These are phyloP conservation scores for Antarctomyces pellizariae DNA, from an alignment of 495 filamentous ascomycete genomes.

Conservation along the genomic window DNA sequence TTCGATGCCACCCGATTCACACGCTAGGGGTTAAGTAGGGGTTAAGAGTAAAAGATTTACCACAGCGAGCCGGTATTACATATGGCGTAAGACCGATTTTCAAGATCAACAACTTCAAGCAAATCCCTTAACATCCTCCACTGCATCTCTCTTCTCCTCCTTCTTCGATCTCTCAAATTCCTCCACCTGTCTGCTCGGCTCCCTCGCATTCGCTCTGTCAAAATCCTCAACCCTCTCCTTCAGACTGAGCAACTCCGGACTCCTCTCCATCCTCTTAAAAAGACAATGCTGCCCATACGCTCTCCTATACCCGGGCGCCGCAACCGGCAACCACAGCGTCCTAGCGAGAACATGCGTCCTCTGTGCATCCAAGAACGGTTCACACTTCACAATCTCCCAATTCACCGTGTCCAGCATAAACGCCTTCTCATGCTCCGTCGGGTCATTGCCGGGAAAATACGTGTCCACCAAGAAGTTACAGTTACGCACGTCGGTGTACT, in stretches of 20 bases:
- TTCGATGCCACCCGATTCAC: too few relatives aligned
- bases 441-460: slow-evolving; percentile 35
- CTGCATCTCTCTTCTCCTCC: too few relatives aligned
- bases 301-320: slow-evolving; percentile 3
- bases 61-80: too few relatives aligned
- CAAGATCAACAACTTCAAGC: too few relatives aligned
- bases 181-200: too few relatives aligned
- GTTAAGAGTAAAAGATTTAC: too few relatives aligned
- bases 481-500: slow-evolving; percentile 53
- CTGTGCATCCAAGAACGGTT: slow-evolving; percentile 57
- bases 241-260: background rate
- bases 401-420: slow-evolving; percentile 40
- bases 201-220: too few relatives aligned
- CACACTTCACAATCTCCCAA: slow-evolving; percentile 57
- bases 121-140: too few relatives aligned
- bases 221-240: background rate
- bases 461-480: slow-evolving; percentile 83
- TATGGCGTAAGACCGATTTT: too few relatives aligned
- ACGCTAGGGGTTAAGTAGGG: too few relatives aligned
- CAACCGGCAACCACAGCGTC: slow-evolving; percentile 55
- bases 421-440: slow-evolving; percentile 41
- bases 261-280: slow-evolving; percentile 1
- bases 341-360: slow-evolving; percentile 51
- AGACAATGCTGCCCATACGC: slow-evolving; percentile 15
- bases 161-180: too few relatives aligned